Base-by-base conservation (phyloP, 768 basidiomycete genomes). In the Auriscalpium orientale region DNA sequence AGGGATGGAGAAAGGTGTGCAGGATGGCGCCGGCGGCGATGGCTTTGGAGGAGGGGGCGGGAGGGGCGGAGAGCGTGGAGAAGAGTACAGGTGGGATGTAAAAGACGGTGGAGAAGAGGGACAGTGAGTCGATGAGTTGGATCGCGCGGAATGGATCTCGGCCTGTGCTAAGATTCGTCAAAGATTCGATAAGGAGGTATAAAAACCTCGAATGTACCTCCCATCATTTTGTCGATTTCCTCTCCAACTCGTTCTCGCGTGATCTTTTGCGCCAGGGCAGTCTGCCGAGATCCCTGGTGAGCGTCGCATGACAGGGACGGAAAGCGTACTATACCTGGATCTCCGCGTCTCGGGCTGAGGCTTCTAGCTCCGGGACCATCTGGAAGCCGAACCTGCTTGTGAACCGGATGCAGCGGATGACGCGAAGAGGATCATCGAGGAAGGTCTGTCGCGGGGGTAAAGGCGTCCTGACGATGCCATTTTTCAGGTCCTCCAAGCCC, bases 161-260 rank as follows among this genome's bases (percentile, higher is more conserved):
- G 20, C 85, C 94, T 95, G 55, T 46, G 54, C 37, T 16, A 37
- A 8, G 47, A 56, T 13, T 33, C 53, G 22, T 49, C 44, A 51
- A 28, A 47, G 54, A 51, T 34, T 58, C 11, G 43, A 38, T 44
- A 1, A 33, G 20, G 21, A 51, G 21, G 53, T 58, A 34, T n/a
- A 51, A 47, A 37, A 10, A 47, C n/a, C 4, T 28, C 28, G 15
- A 9, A 57, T 58, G 37, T 22, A 87, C 95, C 87, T 75, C 84
- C 84, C 67, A 98, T 78, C 90, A 98, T 98, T 69, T 98, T 99
- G 59, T 88, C 81, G 13, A 98, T 65, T 69, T 99, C 97, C 59
- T 89, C 89, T 0, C 95, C 95, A 6, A 94, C 82, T 16, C 97
- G 81, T 72, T 98, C 97, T 51, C 91, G 81, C 36, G 88, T 87